Evolutionary conservation across 2,329 filamentous ascomycete species (phyloP), one percentile per base, ranked within the genome.

Genomic region (Beauveria australis): DNA sequence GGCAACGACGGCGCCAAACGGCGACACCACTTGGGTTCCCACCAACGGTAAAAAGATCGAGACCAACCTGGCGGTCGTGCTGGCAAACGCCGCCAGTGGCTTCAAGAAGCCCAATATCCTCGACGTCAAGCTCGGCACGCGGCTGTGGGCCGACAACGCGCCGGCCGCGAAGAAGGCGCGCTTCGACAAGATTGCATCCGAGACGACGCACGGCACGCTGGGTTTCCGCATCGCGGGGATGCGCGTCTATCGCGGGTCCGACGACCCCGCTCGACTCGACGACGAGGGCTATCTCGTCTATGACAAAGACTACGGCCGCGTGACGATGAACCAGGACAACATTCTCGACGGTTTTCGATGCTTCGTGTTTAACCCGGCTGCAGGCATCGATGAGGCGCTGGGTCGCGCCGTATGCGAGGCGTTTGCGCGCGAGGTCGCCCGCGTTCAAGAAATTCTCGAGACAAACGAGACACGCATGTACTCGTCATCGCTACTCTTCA

Each of bases 41-140:
- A 81, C 76, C 59, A 79, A 79, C 65, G 77, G 74, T 51, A 78
- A 77, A 59, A 82, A 78, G 68, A 92, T 97, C 63, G 80, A 84
- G 26, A 96, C 92, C 0, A 86, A 92, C 60, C 80, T 85, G 59
- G 89, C 90, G 2, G 87, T 97, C 19, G 92, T 96, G 14, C 78
- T 97, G 30, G 89, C 92, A 70, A 97, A 97, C 71, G 83, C 90
- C 7, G 87, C 91, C 0, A 82, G 84, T 65, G 91, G 91, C 1
- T 97, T 92, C 78, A 84, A 83, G 68, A 83, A 84, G 62, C 91
- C 94, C 7, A 97, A 96, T 67, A 91, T 99, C 8, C 78, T 99
- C 61, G 94, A 99, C 70, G 84, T 96, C 65, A 99, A 99, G 76
- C 84, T 99, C 22, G 94, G 94, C 48, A 82, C 86, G 54, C 83